Evolutionary conservation across 306 rosid genomes (phyloP), one percentile per base, ranked within the genome.

Genomic region (Cicer judaicum): DNA sequence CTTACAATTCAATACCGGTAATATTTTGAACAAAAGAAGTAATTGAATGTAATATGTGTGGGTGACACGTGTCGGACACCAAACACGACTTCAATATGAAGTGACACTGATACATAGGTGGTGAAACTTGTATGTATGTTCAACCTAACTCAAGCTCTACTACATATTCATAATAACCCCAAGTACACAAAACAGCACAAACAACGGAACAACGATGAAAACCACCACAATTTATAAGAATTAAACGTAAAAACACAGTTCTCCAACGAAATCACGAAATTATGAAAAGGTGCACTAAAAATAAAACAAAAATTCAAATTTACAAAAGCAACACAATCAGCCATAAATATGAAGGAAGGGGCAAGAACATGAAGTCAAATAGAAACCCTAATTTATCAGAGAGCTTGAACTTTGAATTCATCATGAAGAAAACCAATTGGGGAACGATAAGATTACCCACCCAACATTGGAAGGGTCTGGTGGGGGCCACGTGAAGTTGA

Each of bases 401-500:
- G 21, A 63, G 64, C 14, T 69, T 49, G 55, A 49, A 21, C 34
- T 29, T 29, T 29, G 34, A 29, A 29, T 2, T 29, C 21, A 50
- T 55, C 3, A 54, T 54, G 13, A 40, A 55, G 13, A 55, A 57
- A 21, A 5, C 1, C 1, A 65, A 43, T 19, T 64, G 53, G 4
- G 40, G 41, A 73, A n/a, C 10, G 69, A 38, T 2, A 11, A 16
- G 34, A 63, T 68, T 36, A 34, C 19, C 16, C 42, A 94, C 98
- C 94, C 82, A 71, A 76, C 79, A 79, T 76, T 82, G 11, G 89
- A 29, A 78, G 92, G 57, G 7, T 82, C 88, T 7, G 67, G 91
- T 2, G 78, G 84, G 10, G 93, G 79, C 97, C 99, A 94, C 69
- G 76, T 48, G 83, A 94, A 93, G 34, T 83, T 88, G 79, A 91